phyloP scores from a whole-genome alignment of 169 alveolate genomes.

The Plasmodium adleri region DNA sequence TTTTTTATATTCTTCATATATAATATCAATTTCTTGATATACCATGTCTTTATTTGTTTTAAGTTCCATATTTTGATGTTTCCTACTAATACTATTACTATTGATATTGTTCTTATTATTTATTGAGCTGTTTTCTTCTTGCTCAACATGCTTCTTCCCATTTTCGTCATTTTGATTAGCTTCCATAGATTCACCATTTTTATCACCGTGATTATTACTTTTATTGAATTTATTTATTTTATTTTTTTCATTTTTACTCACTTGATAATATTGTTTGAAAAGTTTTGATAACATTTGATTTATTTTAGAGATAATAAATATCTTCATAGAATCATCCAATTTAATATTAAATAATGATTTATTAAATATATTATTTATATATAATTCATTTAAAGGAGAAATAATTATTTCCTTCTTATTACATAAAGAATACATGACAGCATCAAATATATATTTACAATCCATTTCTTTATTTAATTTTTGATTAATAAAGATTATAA shows the following conservation, averaged over 20 bases:
- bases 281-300: constrained; percentile 44
- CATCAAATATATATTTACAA: constrained; percentile 37
- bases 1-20: constrained; percentile 26
- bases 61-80: neutral
- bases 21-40: constrained; percentile 11
- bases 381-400: constrained; percentile 34
- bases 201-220: neutral
- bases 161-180: neutral
- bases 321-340: constrained; percentile 39
- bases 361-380: constrained; percentile 35
- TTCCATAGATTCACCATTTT: neutral
- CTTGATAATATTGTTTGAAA: constrained; percentile 5
- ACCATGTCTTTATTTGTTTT: neutral
- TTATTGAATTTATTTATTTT: neutral
- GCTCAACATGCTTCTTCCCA: neutral
- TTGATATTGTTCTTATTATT: neutral
- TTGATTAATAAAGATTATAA: constrained; percentile 32
- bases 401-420: neutral
- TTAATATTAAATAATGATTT: constrained; percentile 36
- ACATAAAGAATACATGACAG: constrained; percentile 21
- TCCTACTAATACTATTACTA: neutral
- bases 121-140: neutral
- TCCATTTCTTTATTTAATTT: constrained; percentile 31
- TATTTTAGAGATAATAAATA: constrained; percentile 41
- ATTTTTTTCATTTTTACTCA: constrained; percentile 12